Evolutionary conservation across 306 rosid genomes (phyloP), one percentile per base, ranked within the genome.

Genomic region (Trifolium fragiferum): DNA sequence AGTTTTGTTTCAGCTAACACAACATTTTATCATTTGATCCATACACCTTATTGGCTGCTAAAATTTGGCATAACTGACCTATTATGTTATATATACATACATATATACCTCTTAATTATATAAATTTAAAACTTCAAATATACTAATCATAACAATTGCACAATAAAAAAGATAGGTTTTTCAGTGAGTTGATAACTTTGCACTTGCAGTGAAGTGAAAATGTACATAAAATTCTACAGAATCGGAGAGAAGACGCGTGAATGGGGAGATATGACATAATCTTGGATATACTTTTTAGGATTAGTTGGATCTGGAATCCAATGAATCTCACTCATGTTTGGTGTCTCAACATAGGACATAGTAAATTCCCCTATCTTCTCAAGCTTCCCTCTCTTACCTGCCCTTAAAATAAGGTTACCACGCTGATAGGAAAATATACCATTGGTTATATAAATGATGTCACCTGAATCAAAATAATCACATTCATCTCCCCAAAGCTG

Each of bases 401-500:
- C 91, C 82, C 96, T 83, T 19, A 87, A 63, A 33, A 87, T 23
- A 11, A 91, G 87, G 70, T 68, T 87, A 70, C 65, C 81, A 50
- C 89, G 78, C 49, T 60, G 82, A 76, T 79, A 89, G 7, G 98
- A 90, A 82, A 89, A 93, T 23, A 93, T 86, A 54, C 94, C 88
- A 8, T 70, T 78, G 2, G 47, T 30, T 53, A 87, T 68, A 38
- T 37, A 35, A 59, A 90, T 54, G 14, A 90, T 90, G 74, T 86
- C 82, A 0, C 93, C 80, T 0, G 88, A 75, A 82, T 87, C 84
- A 1, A 90, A 81, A 2, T 78, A 84, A 2, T 86, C 81, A 3
- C 95, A 89, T 81, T 93, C 96, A 10, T 86, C 83, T n/a, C 89
- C 93, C 97, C 96, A 93, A 23, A 93, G 82, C 85, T 89, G 96